Base-by-base conservation (phyloP, 2,329 filamentous ascomycete genomes). In the Ceratocystis cubensis region DNA sequence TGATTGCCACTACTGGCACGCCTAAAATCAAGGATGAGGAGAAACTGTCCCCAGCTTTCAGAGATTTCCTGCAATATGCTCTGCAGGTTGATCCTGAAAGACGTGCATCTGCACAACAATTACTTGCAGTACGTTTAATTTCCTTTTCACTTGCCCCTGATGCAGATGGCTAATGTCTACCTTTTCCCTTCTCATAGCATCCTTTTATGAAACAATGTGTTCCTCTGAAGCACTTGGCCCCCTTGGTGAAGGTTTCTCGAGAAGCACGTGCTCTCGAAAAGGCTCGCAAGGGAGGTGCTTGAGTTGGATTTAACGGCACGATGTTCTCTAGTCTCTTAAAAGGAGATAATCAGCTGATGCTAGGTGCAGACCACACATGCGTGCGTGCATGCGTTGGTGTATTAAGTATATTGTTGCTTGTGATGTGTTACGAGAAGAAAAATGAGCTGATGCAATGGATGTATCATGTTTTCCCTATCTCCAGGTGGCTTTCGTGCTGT, bases 61-160 rank as follows among this genome's bases (percentile, higher is more conserved):
- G 86, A 69, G 92, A 97, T 75, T 99, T 97, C 76, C 79, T 99
- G 70, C 86, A 89, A 72, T 91, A 96, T 76, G 93, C 94, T 5
- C 81, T 99, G 65, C 96, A 95, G 80, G 94, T 99, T 5, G 94
- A 97, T 73, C 93, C 94, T 0, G 94, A 97, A 78, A 96, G 96
- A 84, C 83, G 94, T 76, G 92, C 92, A 48, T 96, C 91, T 73
- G 94, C 94, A 45, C 90, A 96, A 76, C 93, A 97, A 79, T 78
- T 99, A 69, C 80, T 99, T 71, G 86, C 89, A 79, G 94, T 97
- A 82, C 78, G 88, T 71, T 56, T 15, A 15, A 64, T 65, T 44
- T 66, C 72, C 53, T 53, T 33, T 63, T 75, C 74, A 78, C 57
- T 20, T 7, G 13, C n/a, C 20, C 25, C 8, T 20, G n/a, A 8